Evolutionary conservation across 108 stramenopile species (phyloP).

Genomic region (Discostella stelligeroides): DNA sequence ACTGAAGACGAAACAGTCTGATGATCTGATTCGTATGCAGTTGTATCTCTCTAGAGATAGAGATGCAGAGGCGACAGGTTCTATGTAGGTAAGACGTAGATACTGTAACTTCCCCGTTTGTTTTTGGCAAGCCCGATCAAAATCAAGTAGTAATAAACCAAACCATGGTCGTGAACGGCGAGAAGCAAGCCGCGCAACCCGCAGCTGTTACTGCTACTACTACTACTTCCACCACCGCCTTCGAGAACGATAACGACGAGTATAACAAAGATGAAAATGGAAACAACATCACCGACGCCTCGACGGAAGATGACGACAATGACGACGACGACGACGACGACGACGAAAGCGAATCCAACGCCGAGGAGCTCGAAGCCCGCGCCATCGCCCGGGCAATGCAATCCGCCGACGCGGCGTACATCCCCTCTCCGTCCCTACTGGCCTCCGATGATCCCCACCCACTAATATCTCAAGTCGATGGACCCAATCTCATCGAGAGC

Average conservation of each 20-base stretch:
- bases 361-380: constrained; percentile 57
- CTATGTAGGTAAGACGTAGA: too few relatives aligned
- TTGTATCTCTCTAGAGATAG: too few relatives aligned
- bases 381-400: constrained; percentile 85
- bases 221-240: too few relatives aligned
- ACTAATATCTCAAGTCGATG: constrained; percentile 77
- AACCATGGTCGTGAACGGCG: not conserved
- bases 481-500: constrained; percentile 58
- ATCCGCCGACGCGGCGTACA: constrained; percentile 68
- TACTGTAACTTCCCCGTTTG: too few relatives aligned
- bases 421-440: constrained; percentile 65
- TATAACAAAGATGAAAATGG: not conserved
- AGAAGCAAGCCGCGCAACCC: too few relatives aligned
- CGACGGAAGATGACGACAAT: not conserved
- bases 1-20: too few relatives aligned
- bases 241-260: not conserved
- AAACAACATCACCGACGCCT: not conserved
- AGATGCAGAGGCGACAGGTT: not conserved
- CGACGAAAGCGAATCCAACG: not conserved
- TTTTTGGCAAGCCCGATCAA: not conserved
- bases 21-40: too few relatives aligned
- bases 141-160: not conserved
- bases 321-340: constrained; percentile 6
- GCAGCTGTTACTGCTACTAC: too few relatives aligned
- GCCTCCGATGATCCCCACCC: constrained; percentile 56